These are phyloP conservation scores for Meyerozyma guilliermondii DNA, from an alignment of 1,139 yeast genomes.

Conservation along the genomic window DNA sequence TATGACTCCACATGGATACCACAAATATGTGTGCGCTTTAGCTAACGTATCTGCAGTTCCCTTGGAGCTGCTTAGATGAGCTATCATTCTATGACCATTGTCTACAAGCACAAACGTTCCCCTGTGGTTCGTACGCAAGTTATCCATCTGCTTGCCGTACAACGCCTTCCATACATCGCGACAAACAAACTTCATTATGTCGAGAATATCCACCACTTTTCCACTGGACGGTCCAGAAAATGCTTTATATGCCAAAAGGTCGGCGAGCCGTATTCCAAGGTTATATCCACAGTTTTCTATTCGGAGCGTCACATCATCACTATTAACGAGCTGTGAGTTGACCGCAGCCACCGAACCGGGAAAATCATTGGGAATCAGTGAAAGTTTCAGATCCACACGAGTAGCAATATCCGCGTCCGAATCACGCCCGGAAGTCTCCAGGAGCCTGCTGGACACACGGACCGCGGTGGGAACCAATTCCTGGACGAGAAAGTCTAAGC, in stretches of 20 bases:
- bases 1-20: slow-evolving; percentile 82
- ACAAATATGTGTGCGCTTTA: slow-evolving; percentile 53
- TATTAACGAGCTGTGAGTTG: slow-evolving; percentile 27
- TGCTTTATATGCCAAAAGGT: slow-evolving; percentile 58
- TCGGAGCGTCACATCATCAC: slow-evolving; percentile 56
- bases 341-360: slow-evolving; percentile 42
- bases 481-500: slow-evolving; percentile 59
- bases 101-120: slow-evolving; percentile 81
- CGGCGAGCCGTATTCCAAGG: slow-evolving; percentile 71
- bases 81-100: slow-evolving; percentile 52
- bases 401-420: slow-evolving; percentile 16
- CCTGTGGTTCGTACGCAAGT: slow-evolving; percentile 84
- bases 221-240: slow-evolving; percentile 34
- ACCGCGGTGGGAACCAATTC: slow-evolving; percentile 73
- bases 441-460: slow-evolving; percentile 38
- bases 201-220: slow-evolving; percentile 58
- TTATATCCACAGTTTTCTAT: slow-evolving; percentile 68
- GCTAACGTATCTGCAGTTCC: slow-evolving; percentile 45
- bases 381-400: slow-evolving; percentile 19
- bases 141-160: slow-evolving; percentile 85
- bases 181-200: slow-evolving; percentile 87
- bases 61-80: slow-evolving; percentile 47
- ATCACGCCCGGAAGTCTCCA: slow-evolving; percentile 7
- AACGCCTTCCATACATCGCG: slow-evolving; percentile 84
- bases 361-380: slow-evolving; percentile 19